These are phyloP conservation scores for Colletotrichum sp. DNA, from an alignment of 2,329 filamentous ascomycete genomes.

Conservation along the genomic window DNA sequence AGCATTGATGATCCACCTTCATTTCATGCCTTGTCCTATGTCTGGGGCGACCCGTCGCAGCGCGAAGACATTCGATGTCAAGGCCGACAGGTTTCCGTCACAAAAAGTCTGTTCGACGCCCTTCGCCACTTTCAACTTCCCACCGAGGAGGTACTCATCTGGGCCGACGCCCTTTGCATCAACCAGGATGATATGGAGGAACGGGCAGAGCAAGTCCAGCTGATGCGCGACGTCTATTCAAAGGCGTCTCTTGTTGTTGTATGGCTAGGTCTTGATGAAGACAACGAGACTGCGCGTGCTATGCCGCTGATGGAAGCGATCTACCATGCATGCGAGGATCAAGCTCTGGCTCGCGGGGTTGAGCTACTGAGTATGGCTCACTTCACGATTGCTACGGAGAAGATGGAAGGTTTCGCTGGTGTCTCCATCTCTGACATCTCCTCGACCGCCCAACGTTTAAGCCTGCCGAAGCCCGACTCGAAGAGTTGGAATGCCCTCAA, in stretches of 20 bases:
- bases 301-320: not conserved
- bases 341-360: not conserved
- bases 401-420: not conserved
- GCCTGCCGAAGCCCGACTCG: not conserved
- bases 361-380: not conserved
- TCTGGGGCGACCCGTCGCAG: not conserved
- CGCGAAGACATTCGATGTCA: not conserved
- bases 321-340: not conserved
- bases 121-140: constrained; percentile 18
- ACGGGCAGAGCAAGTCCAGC: constrained; percentile 16
- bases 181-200: constrained; percentile 22
- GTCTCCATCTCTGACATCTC: not conserved
- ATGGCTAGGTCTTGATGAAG: constrained; percentile 12
- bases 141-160: constrained; percentile 3
- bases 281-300: not conserved
- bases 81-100: not conserved
- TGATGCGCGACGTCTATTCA: constrained; percentile 23
- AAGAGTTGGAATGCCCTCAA: not conserved
- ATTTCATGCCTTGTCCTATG: not conserved
- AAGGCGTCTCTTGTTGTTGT: constrained; percentile 5
- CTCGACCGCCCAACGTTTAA: not conserved
- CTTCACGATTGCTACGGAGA: not conserved
- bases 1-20: not conserved
- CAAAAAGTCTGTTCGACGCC: constrained; percentile 21
- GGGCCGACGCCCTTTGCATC: constrained; percentile 25